phyloP scores from a whole-genome alignment of 805 yeast species.

The Saturnispora ahearnii region DNA sequence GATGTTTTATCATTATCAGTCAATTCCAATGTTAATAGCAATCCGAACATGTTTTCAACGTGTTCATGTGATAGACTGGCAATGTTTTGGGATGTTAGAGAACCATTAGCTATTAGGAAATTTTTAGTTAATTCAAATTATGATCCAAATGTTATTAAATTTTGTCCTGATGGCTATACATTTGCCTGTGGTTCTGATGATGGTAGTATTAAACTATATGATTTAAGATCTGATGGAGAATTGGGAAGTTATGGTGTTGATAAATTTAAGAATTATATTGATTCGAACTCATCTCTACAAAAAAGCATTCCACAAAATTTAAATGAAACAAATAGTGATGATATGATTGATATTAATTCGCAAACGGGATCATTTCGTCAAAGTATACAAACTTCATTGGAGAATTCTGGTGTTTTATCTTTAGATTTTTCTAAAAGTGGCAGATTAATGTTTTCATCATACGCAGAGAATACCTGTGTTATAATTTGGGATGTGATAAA shows the following conservation, averaged over 20 bases:
- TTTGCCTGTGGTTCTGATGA: constrained; percentile 76
- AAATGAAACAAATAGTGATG: neutral
- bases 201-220: constrained; percentile 61
- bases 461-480: constrained; percentile 60
- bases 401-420: constrained; percentile 62
- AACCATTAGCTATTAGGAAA: constrained; percentile 32
- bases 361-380: constrained; percentile 18
- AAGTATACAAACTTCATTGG: constrained; percentile 32
- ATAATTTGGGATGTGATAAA: constrained; percentile 69
- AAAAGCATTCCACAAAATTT: neutral
- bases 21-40: constrained; percentile 15
- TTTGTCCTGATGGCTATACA: constrained; percentile 63
- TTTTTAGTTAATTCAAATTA: constrained; percentile 40
- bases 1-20: constrained; percentile 50
- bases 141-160: constrained; percentile 56
- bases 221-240: constrained; percentile 68
- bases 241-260: constrained; percentile 39
- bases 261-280: constrained; percentile 9
- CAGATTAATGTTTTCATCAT: constrained; percentile 62
- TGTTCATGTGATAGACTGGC: constrained; percentile 65
- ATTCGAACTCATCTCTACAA: constrained; percentile 3
- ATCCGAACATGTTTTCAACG: constrained; percentile 38
- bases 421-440: constrained; percentile 70
- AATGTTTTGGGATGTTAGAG: constrained; percentile 56
- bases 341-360: constrained; percentile 4